Evolutionary conservation across 352 stramenopile species (phyloP), one percentile per base, ranked within the genome.

Genomic region (Blastocystis sp.): DNA sequence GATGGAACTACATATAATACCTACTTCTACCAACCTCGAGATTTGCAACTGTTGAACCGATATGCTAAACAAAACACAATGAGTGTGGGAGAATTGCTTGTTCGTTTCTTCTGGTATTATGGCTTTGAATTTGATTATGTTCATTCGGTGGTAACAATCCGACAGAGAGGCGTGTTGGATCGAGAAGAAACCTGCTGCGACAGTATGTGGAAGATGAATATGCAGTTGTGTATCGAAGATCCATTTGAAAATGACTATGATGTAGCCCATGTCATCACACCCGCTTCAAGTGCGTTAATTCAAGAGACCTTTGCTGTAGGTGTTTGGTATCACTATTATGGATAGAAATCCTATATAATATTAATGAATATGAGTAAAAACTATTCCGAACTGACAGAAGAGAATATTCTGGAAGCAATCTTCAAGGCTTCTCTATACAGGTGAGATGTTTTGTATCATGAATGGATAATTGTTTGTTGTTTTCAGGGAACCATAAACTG

Each of bases 211-310:
- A 89, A 89, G 37, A 39, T 89, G 56, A 49, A 80, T 35, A 74
- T 88, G 75, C 88, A 75, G 49, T 88, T 95, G 19, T 93, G 92
- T 24, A 97, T 99, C 81, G 95, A 98, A 92, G 96, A 99, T 90
- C 96, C 96, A 0, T 99, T 99, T 90, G 96, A 99, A 88, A 94
- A 92, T 4, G 95, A 94, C 88, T 98, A 98, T 89, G 94, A 98
- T 89, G 95, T 98, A 61, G 95, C 94, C 6, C 95, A 98, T 89
- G 95, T 98, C 29, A 91, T 98, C 27, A 97, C 69, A 58, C 69
- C 69, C 11, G 16, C 39, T 63, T 61, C 69, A 1, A 80, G 69
- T 32, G 21, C 39, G 16, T 42, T 80, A n/a, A 80, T 80, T 59
- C 43, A 58, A 29, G 35, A 80, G 69, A 61, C 21, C 7, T 80